Base-by-base conservation (phyloP, 2,329 filamentous ascomycete species). In the Neophaeococcomyces mojaviensis region DNA sequence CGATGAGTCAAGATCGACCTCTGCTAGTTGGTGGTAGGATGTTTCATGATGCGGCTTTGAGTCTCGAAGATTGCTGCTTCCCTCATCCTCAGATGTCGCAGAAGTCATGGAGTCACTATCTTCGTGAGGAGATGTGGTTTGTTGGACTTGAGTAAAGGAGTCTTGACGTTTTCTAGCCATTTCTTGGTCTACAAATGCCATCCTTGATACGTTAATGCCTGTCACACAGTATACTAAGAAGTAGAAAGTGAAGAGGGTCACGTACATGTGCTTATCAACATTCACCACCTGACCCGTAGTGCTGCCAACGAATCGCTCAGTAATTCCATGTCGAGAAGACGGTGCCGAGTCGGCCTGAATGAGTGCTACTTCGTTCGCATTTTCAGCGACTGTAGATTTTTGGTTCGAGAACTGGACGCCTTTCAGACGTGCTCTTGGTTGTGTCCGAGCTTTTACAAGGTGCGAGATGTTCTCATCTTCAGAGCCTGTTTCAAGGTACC, bases 101-200 rank as follows among this genome's bases (percentile, higher is more conserved):
- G 43, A n/a, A 46, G 39, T n/a, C 13, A 34, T 28, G 20, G 26
- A 42, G 18, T 48, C 26, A 19, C 28, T 19, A 6, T 43, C 36
- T 44, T 37, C 16, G 68, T 38, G 66, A 61, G 26, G 55, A 58
- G 35, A n/a, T 13, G 18, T 13, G 32, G 31, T 9, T 31, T 9
- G 22, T 20, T 38, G 2, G 38, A 22, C 24, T 33, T 26, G 33
- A 37, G 8, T 36, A 30, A 12, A 28, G 22, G 19, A 26, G 39
- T 16, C 13, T 33, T 39, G 7, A 15, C 33, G 62, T 58, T 69
- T 66, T 65, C 76, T 78, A 71, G 78, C 77, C 68, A 82, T 65
- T 62, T 80, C 77, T 50, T 76, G 73, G 61, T 82, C 79, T 83
- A 83, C 74, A 68, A 77, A 83, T 56, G 72, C 73, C 69, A 76